Percentiles rank a stretch among this genome's conserved stretches.
phyloP scores from a whole-genome alignment of 352 stramenopile genomes.

The Blastocystis sp. region DNA sequence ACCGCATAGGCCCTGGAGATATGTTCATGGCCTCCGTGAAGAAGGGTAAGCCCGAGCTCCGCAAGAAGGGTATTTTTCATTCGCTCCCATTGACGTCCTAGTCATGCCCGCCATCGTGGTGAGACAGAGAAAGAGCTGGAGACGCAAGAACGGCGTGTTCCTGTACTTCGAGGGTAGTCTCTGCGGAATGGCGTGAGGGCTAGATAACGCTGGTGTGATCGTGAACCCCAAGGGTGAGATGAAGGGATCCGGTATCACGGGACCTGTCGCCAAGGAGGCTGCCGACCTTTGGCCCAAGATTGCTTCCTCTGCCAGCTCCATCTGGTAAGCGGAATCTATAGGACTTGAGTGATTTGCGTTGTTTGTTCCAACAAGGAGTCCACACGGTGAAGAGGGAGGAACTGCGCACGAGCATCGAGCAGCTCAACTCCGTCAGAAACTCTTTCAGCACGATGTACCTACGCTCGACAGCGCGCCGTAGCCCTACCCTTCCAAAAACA shows the following conservation, averaged over 20 bases:
- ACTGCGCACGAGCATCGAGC: conserved; percentile 20
- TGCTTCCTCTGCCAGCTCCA: conserved; percentile 95
- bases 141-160: conserved; percentile 97
- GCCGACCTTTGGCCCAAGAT: conserved; percentile 99
- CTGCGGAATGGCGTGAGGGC: conserved; percentile 14
- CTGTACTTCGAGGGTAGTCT: conserved; percentile 95
- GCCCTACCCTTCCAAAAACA: conserved; percentile 35
- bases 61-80: conserved; percentile 88
- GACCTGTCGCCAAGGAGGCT: conserved; percentile 99
- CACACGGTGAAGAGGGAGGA: conserved; percentile 1
- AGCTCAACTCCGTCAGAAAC: conserved; percentile 55
- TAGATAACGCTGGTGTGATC: conserved; percentile 97
- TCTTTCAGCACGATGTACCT: conserved; percentile 38
- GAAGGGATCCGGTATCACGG: conserved; percentile 98
- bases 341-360: not conserved
- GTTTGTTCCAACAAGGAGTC: not conserved
- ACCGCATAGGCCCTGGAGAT: conserved; percentile 83
- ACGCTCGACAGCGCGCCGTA: not conserved
- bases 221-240: conserved; percentile 99
- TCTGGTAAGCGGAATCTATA: conserved; percentile 84
- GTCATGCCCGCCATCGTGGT: conserved; percentile 98
- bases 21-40: conserved; percentile 99
- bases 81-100: conserved; percentile 39
- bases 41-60: conserved; percentile 99
- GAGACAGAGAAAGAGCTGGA: conserved; percentile 96